Evolutionary conservation across 345 rosid species (phyloP), one percentile per base, ranked within the genome.

Genomic region (Lumnitzera littorea): DNA sequence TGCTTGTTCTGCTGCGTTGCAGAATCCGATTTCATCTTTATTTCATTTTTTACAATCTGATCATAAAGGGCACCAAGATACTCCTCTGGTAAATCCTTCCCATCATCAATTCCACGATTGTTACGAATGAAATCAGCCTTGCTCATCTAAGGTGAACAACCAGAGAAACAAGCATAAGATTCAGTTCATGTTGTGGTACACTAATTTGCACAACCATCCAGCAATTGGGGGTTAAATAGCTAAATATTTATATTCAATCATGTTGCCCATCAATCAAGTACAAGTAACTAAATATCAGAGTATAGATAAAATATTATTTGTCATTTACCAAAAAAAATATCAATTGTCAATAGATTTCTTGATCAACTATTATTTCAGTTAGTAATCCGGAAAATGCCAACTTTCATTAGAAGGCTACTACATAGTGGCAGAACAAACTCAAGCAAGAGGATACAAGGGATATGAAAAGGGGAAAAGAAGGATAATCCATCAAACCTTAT

Each of bases 41-140:
- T 92, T 82, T 92, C 98, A 72, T 92, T 77, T 81, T 77, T 85
- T 66, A 87, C 91, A 73, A 89, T 82, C 60, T 89, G 83, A 77
- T 92, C 94, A 81, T 89, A 92, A 15, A 89, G 68, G 64, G 84
- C 70, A 61, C 96, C 80, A 43, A 92, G 85, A 76, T 81, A 92
- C 61, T 85, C 91, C 80, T 89, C 98, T 58, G 96, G 85, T 64
- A 92, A 82, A 79, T 92, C 98, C 81, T 89, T 89, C 69, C 98
- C 98, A 70, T 84, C 88, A 74, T 92, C 89, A 72, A 92, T 92
- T 71, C 98, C 98, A 73, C 91, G 82, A 64, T 87, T 89, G 74
- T 92, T 89, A 70, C 84, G 73, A 27, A 87, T 78, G 73, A 92
- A 89, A 80, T 84, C 96, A 58, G 87, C 89, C 76, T 87, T 92